These are phyloP conservation scores for Ogataea polymorpha DNA, from an alignment of 805 yeast genomes.

Conservation along the genomic window DNA sequence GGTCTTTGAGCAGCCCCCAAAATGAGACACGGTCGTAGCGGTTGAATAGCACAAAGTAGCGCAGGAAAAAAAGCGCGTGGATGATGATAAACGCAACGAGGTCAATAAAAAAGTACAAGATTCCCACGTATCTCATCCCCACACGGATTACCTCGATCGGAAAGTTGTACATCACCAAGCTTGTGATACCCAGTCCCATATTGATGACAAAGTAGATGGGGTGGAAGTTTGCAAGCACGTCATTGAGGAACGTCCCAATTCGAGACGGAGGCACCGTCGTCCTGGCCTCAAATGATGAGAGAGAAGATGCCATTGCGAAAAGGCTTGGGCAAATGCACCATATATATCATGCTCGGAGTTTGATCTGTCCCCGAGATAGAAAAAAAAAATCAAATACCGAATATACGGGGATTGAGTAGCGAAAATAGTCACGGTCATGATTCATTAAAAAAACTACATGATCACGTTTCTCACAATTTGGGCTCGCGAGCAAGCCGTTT, in stretches of 20 bases:
- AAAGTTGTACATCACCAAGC: constrained; percentile 57
- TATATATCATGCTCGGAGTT: not conserved
- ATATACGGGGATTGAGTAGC: constrained; percentile 2
- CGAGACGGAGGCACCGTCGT: not conserved
- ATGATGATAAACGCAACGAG: constrained; percentile 44
- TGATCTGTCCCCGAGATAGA: not conserved
- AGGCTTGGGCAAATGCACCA: not conserved
- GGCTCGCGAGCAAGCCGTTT: constrained; percentile 26
- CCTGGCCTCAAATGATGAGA: not conserved
- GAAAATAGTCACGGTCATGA: not conserved
- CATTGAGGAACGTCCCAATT: constrained; percentile 7
- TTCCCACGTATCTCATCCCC: constrained; percentile 41
- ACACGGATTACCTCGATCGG: constrained; percentile 50
- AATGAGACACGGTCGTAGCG: constrained; percentile 23
- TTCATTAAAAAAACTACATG: not conserved
- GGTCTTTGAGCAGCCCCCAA: constrained; percentile 35
- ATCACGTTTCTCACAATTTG: constrained; percentile 19
- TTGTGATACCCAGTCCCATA: constrained; percentile 85
- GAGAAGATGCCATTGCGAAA: not conserved
- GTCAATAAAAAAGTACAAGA: constrained; percentile 61
- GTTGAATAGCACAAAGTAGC: constrained; percentile 37
- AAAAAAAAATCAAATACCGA: constrained; percentile 2
- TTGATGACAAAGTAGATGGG: constrained; percentile 67
- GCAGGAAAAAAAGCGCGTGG: constrained; percentile 38
- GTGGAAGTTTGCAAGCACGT: constrained; percentile 31